Percentiles rank a stretch among this genome's conserved stretches.
These are phyloP conservation scores for Leccinellum albellum DNA, from an alignment of 768 basidiomycete genomes.

Conservation along the genomic window DNA sequence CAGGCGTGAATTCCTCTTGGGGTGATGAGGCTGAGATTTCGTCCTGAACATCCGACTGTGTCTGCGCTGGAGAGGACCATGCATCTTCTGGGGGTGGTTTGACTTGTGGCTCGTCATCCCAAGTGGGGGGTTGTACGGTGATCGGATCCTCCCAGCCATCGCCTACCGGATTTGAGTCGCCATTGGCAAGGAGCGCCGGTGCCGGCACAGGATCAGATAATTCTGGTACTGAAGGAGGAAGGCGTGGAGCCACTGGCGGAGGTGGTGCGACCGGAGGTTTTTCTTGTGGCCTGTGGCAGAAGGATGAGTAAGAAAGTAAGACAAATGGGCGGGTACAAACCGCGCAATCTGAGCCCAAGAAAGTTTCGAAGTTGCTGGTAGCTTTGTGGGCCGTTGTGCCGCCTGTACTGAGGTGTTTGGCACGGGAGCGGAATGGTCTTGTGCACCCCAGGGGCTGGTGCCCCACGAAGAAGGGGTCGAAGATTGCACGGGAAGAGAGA, in stretches of 20 bases:
- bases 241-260: constrained; percentile 21
- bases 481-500: constrained; percentile 9
- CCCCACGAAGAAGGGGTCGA: constrained; percentile 35
- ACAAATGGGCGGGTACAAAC: constrained; percentile 22
- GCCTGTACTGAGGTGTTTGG: constrained; percentile 20
- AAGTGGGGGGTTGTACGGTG: constrained; percentile 61
- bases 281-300: constrained; percentile 52
- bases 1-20: constrained; percentile 33
- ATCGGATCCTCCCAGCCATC: constrained; percentile 71
- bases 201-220: constrained; percentile 16
- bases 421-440: constrained; percentile 34
- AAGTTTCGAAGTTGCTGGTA: constrained; percentile 70
- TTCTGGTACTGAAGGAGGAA: constrained; percentile 20
- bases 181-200: constrained; percentile 27
- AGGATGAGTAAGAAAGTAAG: constrained; percentile 3
- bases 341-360: constrained; percentile 86
- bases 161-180: constrained; percentile 34
- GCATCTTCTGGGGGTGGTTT: constrained; percentile 32
- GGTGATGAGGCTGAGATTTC: constrained; percentile 18
- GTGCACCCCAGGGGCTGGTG: constrained; percentile 28
- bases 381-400: constrained; percentile 39
- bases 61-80: constrained; percentile 32
- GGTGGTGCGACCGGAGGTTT: constrained; percentile 50
- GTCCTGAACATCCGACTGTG: constrained; percentile 18
- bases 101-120: constrained; percentile 64